A percentile compares a stretch with the other conserved stretches of the same genome.
Evolutionary conservation across 257 asterid genomes (phyloP).

Genomic region (Lycium barbarum): DNA sequence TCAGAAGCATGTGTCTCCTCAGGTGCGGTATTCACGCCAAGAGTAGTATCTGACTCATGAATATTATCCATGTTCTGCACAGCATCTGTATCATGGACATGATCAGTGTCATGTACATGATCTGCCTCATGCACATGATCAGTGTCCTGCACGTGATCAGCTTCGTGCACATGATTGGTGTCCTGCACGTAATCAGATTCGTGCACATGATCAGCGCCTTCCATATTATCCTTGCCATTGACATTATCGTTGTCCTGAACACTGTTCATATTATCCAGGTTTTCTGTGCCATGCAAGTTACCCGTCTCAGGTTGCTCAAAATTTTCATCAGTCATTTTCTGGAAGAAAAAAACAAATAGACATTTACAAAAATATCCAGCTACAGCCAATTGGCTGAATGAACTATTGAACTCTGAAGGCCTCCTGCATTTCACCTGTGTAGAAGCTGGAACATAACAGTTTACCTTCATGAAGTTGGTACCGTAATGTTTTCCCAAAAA

Average conservation of each 20-base stretch:
- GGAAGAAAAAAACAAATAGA: conserved; percentile 23
- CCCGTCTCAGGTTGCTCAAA: conserved; percentile 34
- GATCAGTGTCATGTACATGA: not conserved
- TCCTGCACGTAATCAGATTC: not conserved
- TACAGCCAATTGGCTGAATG: conserved; percentile 19
- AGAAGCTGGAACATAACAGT: conserved; percentile 4
- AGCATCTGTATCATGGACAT: not conserved
- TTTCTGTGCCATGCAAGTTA: conserved; percentile 32
- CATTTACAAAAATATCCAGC: not conserved
- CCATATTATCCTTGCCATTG: conserved; percentile 9
- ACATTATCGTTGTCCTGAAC: conserved; percentile 1
- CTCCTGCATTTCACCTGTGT: not conserved
- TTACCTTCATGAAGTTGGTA: conserved; percentile 14
- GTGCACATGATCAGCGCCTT: not conserved
- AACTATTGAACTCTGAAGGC: conserved; percentile 20
- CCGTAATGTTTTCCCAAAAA: not conserved
- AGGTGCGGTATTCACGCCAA: conserved; percentile 30
- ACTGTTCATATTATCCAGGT: not conserved
- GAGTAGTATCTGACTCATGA: conserved; percentile 11
- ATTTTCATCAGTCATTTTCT: conserved; percentile 58
- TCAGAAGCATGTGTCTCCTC: conserved; percentile 49
- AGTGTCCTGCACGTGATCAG: not conserved
- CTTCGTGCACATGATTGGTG: not conserved
- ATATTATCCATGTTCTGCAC: conserved; percentile 16
- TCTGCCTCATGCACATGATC: not conserved